Evolutionary conservation across 1,139 yeast genomes (phyloP).

Genomic region (Kodamaea derodonti): DNA sequence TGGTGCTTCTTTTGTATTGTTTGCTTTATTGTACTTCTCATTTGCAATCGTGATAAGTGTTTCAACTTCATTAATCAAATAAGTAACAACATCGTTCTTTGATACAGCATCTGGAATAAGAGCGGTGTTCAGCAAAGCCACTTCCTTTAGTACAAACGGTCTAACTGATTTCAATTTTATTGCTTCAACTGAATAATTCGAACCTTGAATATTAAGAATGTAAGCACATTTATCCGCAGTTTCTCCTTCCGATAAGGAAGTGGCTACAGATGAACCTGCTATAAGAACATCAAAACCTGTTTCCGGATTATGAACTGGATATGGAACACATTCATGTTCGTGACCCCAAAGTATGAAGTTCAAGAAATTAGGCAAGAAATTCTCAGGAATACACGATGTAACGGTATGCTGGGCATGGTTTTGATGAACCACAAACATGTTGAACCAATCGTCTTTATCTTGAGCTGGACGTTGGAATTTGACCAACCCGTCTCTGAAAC

Average conservation of each 20-base stretch:
- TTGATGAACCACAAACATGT: constrained; percentile 87
- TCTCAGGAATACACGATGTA: constrained; percentile 81
- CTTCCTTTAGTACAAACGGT: constrained; percentile 74
- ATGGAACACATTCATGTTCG: constrained; percentile 90
- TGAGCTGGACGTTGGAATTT: constrained; percentile 70
- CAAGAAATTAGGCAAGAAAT: constrained; percentile 73
- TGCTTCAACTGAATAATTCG: constrained; percentile 59
- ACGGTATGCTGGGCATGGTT: constrained; percentile 78
- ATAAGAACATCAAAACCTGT: constrained; percentile 78
- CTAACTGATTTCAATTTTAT: constrained; percentile 70
- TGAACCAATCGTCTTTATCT: constrained; percentile 70
- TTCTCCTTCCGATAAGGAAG: constrained; percentile 86
- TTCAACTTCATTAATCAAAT: constrained; percentile 62
- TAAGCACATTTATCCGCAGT: constrained; percentile 71
- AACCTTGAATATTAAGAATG: constrained; percentile 59
- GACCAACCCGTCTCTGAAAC: constrained; percentile 78
- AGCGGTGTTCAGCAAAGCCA: constrained; percentile 47
- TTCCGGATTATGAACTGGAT: constrained; percentile 60
- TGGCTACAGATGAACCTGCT: constrained; percentile 94
- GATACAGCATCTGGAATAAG: constrained; percentile 64
- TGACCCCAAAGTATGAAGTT: constrained; percentile 95
- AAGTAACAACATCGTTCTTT: constrained; percentile 58
- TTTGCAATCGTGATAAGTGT: constrained; percentile 59
- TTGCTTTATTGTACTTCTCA: constrained; percentile 42
- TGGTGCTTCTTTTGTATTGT: constrained; percentile 13